These are phyloP conservation scores for Colletotrichum lindemuthianum DNA, from an alignment of 2,329 filamentous ascomycete species.

Conservation along the genomic window DNA sequence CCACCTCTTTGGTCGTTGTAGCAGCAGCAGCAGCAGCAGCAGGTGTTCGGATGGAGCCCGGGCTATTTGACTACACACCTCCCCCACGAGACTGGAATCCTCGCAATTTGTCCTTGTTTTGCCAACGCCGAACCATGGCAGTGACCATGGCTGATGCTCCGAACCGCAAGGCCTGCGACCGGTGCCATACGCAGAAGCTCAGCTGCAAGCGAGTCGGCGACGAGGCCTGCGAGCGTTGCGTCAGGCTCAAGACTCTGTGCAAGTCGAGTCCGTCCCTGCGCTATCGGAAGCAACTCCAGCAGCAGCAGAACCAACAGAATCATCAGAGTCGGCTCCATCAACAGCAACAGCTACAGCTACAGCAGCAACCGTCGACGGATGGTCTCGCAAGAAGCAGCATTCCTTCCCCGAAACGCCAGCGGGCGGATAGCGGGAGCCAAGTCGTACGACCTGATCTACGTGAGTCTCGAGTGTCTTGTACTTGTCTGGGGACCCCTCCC, in stretches of 20 bases:
- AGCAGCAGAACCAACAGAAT: background rate
- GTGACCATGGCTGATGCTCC: constrained; percentile 50
- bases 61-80: constrained; percentile 35
- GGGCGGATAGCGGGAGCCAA: constrained; percentile 46
- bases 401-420: constrained; percentile 50
- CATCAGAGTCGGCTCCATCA: constrained; percentile 50
- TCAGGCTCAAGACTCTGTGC: constrained; percentile 53
- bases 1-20: background rate
- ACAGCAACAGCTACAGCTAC: constrained; percentile 47
- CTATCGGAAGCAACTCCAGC: constrained; percentile 46
- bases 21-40: background rate
- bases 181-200: constrained; percentile 58
- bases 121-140: constrained; percentile 38
- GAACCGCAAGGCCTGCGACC: constrained; percentile 57
- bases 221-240: constrained; percentile 54
- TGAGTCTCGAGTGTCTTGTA: constrained; percentile 42
- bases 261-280: constrained; percentile 55
- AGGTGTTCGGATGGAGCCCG: constrained; percentile 14
- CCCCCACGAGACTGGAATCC: constrained; percentile 34
- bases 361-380: constrained; percentile 6
- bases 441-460: constrained; percentile 48
- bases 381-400: constrained; percentile 22
- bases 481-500: constrained; percentile 16
- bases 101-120: constrained; percentile 35
- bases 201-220: constrained; percentile 54